phyloP scores from a whole-genome alignment of 1,284 basidiomycete genomes.

The Bondarzewia mesenterica region DNA sequence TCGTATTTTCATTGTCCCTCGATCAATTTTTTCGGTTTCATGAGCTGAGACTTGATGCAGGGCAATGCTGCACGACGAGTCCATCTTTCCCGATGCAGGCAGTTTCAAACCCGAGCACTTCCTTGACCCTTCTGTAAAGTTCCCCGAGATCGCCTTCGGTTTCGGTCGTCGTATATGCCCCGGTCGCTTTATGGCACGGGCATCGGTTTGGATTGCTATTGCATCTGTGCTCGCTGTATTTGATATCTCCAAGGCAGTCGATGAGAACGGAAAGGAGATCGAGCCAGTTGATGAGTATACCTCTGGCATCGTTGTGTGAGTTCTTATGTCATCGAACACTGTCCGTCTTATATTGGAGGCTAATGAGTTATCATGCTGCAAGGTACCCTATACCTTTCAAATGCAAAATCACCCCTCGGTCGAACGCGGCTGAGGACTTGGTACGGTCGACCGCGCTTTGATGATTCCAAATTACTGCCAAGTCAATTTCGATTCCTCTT shows the following conservation, averaged over 20 bases:
- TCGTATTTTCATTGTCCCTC: background rate
- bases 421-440: conserved; percentile 3
- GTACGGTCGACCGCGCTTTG: conserved; percentile 3
- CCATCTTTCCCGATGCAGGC: conserved; percentile 6
- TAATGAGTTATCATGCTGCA: background rate
- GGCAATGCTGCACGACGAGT: conserved; percentile 7
- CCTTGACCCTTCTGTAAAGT: conserved; percentile 15
- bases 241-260: conserved; percentile 13
- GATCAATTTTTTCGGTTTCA: background rate
- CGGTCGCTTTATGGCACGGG: conserved; percentile 28
- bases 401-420: conserved; percentile 7
- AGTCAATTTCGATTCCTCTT: too few relatives aligned
- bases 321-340: too few relatives aligned
- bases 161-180: conserved; percentile 27
- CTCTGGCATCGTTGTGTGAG: conserved; percentile 12
- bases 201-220: conserved; percentile 28
- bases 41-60: background rate
- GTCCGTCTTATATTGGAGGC: background rate
- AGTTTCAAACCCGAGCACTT: conserved; percentile 12
- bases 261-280: conserved; percentile 1
- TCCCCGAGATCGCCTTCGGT: conserved; percentile 21
- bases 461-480: background rate
- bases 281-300: conserved; percentile 6
- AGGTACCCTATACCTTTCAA: conserved; percentile 9
- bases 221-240: conserved; percentile 27